Evolutionary conservation across 2,329 filamentous ascomycete genomes (phyloP), one percentile per base, ranked within the genome.

Genomic region (Pestalotiopsis sp.): DNA sequence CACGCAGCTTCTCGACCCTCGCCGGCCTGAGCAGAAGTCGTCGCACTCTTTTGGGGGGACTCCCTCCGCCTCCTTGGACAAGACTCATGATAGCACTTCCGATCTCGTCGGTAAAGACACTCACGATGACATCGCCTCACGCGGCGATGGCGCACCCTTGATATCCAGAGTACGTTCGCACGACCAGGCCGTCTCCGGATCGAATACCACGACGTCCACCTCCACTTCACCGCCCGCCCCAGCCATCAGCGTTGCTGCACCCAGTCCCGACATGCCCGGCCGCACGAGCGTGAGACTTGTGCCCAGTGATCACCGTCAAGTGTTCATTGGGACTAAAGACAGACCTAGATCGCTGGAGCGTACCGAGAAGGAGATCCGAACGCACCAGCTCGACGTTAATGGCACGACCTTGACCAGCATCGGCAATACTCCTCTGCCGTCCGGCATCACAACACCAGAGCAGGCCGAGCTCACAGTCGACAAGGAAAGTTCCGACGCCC

Each of bases 341-440:
- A 76, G 82, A 70, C 80, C 80, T n/a, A 80, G 77, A 31, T 83
- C 83, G 23, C 71, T 82, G 36, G 83, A 84, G 71, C 77, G 81
- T n/a, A 82, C 81, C 4, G 78, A 81, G 6, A 81, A 80, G 72
- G 83, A 84, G 71, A 79, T 77, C 56, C 78, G 78, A 67, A 69
- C 79, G 36, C 77, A 78, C 66, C 74, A 79, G 38, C 59, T 75
- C 52, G 75, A 78, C 63, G 66, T 39, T 38, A 71, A 69, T 72
- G 77, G 70, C 72, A 73, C 57, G 41, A 70, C 67, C 60, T 69
- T 71, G 17, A 71, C 73, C 65, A 80, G 78, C 69, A 69, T 77
- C 65, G 79, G 78, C 14, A 78, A 81, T 69, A 78, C 79, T 58
- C 75, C 76, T 38, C 75, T 80, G 45, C 76, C 75, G 39, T 68